Conservation (phyloP, 768 basidiomycete species). For the Cystofilobasidium capitatum region DNA sequence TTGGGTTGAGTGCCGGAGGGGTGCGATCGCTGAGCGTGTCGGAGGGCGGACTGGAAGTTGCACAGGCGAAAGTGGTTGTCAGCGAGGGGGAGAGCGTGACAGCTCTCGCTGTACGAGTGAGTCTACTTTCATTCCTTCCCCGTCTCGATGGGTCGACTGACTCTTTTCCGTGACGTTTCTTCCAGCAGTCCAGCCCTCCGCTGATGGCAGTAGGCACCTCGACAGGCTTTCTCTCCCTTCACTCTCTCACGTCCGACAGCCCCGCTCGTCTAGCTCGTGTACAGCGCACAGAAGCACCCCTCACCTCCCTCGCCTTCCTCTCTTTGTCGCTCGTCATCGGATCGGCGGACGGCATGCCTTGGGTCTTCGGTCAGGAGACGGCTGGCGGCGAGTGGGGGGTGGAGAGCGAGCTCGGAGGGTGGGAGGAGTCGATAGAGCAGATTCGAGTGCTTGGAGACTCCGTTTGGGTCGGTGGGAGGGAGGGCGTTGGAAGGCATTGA, state of each 20-base stretch:
- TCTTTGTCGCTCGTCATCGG: constrained; percentile 8
- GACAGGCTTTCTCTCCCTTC: constrained; percentile 2
- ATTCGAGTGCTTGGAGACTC: not conserved
- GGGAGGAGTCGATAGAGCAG: constrained; percentile 13
- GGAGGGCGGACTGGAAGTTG: not conserved
- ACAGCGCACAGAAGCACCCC: constrained; percentile 7
- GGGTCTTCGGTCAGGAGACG: not conserved
- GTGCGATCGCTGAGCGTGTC: not conserved
- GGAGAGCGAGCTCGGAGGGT: constrained; percentile 10
- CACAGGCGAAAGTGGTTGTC: constrained; percentile 1
- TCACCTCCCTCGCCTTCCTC: constrained; percentile 14
- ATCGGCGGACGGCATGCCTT: constrained; percentile 20
- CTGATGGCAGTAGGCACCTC: constrained; percentile 1
- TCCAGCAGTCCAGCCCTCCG: not conserved
- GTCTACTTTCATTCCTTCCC: not conserved
- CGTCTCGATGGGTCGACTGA: not conserved
- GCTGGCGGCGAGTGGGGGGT: not conserved
- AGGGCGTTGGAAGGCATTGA: constrained; percentile 13
- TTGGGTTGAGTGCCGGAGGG: not conserved
- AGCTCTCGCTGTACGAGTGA: not conserved
- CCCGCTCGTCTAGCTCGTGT: not conserved
- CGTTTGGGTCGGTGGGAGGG: constrained; percentile 11
- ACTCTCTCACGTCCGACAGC: not conserved
- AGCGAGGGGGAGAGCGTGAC: not conserved
- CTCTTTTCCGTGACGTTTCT: not conserved